phyloP scores from a whole-genome alignment of 2,329 filamentous ascomycete species.

The Grosmannia serpens region DNA sequence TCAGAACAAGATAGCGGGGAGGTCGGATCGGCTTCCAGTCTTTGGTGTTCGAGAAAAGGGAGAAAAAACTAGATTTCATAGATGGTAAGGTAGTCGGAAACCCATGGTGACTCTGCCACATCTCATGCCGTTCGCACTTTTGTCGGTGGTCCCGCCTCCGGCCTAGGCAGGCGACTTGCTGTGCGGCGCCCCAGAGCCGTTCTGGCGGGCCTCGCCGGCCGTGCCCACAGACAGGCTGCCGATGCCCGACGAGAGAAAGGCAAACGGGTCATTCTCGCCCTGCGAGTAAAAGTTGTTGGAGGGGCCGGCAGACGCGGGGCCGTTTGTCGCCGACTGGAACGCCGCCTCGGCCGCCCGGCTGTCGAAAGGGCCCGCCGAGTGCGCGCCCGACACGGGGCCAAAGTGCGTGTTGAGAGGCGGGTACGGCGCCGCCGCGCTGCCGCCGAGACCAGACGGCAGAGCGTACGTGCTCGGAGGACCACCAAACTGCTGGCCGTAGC shows the following conservation, averaged over 20 bases:
- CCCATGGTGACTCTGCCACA: background rate
- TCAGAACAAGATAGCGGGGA: constrained; percentile 10
- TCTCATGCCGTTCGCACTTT: background rate
- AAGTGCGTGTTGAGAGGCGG: constrained; percentile 75
- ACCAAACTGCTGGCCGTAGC: constrained; percentile 71
- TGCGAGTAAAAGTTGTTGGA: constrained; percentile 61
- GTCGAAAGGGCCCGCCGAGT: constrained; percentile 80
- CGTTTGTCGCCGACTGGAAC: constrained; percentile 80
- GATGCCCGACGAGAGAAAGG: constrained; percentile 66
- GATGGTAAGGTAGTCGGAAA: background rate
- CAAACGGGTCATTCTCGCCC: constrained; percentile 63
- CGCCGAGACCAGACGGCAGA: constrained; percentile 74
- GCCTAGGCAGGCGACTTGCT: constrained; percentile 49
- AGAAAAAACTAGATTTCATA: background rate
- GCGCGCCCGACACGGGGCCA: constrained; percentile 62
- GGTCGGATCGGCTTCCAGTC: background rate
- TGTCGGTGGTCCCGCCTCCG: background rate
- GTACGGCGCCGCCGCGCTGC: constrained; percentile 66
- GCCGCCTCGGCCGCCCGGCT: constrained; percentile 89
- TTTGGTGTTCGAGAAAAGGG: background rate
- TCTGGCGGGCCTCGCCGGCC: constrained; percentile 46
- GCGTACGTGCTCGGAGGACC: constrained; percentile 82
- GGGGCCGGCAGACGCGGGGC: constrained; percentile 63
- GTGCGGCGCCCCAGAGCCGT: constrained; percentile 43
- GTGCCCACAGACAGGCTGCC: constrained; percentile 61